Conservation (phyloP, 108 stramenopile species). For the Mediolabrus comicus region DNA sequence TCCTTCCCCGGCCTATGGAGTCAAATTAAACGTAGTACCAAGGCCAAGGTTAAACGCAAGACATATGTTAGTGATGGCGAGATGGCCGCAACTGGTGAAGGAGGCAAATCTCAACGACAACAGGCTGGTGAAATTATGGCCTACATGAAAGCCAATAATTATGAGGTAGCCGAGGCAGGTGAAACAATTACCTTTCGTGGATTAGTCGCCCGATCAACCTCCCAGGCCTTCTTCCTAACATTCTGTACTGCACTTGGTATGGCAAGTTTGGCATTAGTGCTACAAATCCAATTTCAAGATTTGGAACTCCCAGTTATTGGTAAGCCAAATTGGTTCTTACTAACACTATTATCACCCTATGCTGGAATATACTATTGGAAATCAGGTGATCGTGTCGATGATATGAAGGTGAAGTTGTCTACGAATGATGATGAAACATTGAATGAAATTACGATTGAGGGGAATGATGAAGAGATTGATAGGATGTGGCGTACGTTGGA, state of each 20-base stretch:
- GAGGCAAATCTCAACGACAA: constrained; percentile 65
- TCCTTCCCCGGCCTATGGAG: constrained; percentile 93
- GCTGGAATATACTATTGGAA: constrained; percentile 96
- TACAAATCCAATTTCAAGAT: constrained; percentile 86
- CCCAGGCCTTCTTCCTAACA: constrained; percentile 90
- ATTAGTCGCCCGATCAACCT: constrained; percentile 70
- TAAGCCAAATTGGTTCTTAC: constrained; percentile 81
- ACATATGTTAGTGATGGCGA: constrained; percentile 65
- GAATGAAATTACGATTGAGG: constrained; percentile 79
- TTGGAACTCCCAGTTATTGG: constrained; percentile 69
- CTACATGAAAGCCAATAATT: constrained; percentile 96
- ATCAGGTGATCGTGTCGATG: constrained; percentile 86
- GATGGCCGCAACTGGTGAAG: constrained; percentile 51
- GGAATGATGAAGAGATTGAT: constrained; percentile 92
- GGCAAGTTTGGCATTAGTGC: constrained; percentile 86
- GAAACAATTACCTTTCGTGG: constrained; percentile 93
- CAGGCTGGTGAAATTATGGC: constrained; percentile 95
- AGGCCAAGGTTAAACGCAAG: constrained; percentile 86
- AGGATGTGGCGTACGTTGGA: constrained; percentile 91
- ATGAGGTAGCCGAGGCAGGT: constrained; percentile 88
- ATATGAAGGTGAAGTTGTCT: constrained; percentile 73
- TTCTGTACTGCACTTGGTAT: constrained; percentile 90
- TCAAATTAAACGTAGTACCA: constrained; percentile 88
- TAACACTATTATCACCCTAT: constrained; percentile 82
- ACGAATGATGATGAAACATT: constrained; percentile 85